These are phyloP conservation scores for Linum usitatissimum DNA, from an alignment of 345 rosid species.

Conservation along the genomic window DNA sequence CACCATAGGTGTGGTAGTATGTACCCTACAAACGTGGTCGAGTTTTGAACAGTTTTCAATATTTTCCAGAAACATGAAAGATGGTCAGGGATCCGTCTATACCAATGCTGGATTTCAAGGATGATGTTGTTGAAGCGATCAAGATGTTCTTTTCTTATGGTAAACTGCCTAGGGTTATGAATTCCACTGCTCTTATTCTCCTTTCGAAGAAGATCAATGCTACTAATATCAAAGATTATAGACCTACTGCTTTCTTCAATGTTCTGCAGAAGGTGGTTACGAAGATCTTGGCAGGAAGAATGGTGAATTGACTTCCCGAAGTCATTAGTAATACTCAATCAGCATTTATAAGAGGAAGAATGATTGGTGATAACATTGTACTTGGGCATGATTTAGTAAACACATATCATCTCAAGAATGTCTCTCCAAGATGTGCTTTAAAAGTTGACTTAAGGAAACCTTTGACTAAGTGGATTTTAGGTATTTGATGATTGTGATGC, in stretches of 20 bases:
- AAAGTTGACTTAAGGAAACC: background rate
- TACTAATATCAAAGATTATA: background rate
- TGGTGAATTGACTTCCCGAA: background rate
- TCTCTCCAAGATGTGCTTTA: background rate
- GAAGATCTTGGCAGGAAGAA: background rate
- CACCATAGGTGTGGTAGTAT: too few relatives aligned
- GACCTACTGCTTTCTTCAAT: background rate
- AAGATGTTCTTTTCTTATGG: too few relatives aligned
- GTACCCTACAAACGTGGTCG: too few relatives aligned
- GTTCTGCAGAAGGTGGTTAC: too few relatives aligned
- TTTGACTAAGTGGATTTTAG: background rate
- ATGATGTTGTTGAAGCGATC: too few relatives aligned
- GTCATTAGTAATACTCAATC: background rate
- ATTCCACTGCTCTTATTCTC: too few relatives aligned
- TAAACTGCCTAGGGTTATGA: too few relatives aligned
- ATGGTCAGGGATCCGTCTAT: too few relatives aligned
- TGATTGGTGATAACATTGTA: background rate
- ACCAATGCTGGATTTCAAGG: too few relatives aligned
- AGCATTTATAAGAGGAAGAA: background rate
- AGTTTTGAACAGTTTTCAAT: too few relatives aligned
- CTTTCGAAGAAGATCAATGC: background rate
- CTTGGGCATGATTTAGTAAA: background rate
- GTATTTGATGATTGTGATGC: background rate
- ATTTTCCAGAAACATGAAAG: too few relatives aligned
- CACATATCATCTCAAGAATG: background rate